Conservation (phyloP, 176 grass and related monocot species). For the Zea luxurians region DNA sequence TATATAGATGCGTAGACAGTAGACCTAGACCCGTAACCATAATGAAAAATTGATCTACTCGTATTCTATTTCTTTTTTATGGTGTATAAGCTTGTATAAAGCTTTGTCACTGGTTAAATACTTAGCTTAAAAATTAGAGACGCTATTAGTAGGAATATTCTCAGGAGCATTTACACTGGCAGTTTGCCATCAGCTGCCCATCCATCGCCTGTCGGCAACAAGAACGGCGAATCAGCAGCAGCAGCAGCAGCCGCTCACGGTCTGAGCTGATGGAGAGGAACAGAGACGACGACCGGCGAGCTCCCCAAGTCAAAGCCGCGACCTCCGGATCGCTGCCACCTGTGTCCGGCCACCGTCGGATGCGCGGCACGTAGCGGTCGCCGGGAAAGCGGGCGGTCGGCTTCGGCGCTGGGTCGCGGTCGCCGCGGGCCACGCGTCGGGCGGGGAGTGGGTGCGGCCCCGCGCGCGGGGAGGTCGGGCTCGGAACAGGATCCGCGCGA, state of each 20-base stretch:
- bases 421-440: slow-evolving; percentile 34
- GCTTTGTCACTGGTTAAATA: too few species aligned
- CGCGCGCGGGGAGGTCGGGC: not conserved
- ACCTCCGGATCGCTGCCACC: slow-evolving; percentile 22
- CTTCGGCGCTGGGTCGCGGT: slow-evolving; percentile 20
- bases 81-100: too few species aligned
- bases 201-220: slow-evolving; percentile 40
- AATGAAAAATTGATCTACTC: too few species aligned
- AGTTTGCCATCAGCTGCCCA: not conserved
- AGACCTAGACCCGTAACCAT: too few species aligned
- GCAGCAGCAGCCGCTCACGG: not conserved
- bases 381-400: not conserved
- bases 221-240: slow-evolving; percentile 34
- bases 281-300: not conserved
- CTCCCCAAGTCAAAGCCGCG: not conserved
- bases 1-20: too few species aligned
- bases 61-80: too few species aligned
- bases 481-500: slow-evolving; percentile 36
- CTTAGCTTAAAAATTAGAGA: too few species aligned
- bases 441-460: not conserved
- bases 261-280: not conserved
- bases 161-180: too few species aligned
- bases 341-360: not conserved
- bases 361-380: slow-evolving; percentile 22
- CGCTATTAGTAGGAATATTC: not conserved